These are phyloP conservation scores for Kodamaea hsintzibuensis DNA, from an alignment of 805 yeast genomes.

Conservation along the genomic window DNA sequence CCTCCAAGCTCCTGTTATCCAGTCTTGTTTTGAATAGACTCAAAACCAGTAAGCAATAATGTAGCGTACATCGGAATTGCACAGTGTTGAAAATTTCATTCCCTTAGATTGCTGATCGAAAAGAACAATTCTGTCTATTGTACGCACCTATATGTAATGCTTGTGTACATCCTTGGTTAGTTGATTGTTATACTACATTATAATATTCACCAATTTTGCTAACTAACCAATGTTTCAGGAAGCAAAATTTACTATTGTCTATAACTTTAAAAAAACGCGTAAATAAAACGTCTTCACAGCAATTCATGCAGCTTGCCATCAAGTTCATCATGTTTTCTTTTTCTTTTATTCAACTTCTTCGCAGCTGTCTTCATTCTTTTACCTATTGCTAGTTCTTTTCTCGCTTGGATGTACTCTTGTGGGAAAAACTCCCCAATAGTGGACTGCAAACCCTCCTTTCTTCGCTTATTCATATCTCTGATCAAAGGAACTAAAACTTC, in stretches of 20 bases:
- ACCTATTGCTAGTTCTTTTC: slow-evolving; percentile 51
- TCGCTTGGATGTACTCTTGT: slow-evolving; percentile 49
- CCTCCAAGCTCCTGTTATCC: no score
- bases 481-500: slow-evolving; percentile 85
- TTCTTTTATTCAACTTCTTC: slow-evolving; percentile 39
- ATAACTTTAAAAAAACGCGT: background rate
- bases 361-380: slow-evolving; percentile 65
- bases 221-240: background rate
- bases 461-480: slow-evolving; percentile 68
- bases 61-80: no score
- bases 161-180: background rate
- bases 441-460: slow-evolving; percentile 54
- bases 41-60: no score
- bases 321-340: background rate
- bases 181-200: background rate
- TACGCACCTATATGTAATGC: background rate
- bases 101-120: no score
- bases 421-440: slow-evolving; percentile 71
- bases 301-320: background rate
- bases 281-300: background rate
- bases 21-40: no score
- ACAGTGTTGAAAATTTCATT: no score
- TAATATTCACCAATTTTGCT: background rate
- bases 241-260: background rate
- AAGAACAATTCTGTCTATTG: background rate